Conservation (phyloP, 331 rosid species). For the Malus hybrid region DNA sequence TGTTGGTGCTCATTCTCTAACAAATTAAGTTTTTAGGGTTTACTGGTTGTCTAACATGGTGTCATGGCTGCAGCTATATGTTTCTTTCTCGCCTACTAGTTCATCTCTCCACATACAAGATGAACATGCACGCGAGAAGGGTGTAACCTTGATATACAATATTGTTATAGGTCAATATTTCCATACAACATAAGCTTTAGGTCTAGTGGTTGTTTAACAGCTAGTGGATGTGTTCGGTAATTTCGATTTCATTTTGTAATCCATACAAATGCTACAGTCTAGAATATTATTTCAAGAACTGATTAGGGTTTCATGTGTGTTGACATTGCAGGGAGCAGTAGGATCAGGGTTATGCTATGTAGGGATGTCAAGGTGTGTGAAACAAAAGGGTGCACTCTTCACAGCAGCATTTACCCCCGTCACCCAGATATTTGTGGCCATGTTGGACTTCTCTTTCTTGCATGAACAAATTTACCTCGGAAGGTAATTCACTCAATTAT, state of each 20-base stretch:
- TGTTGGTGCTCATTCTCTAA: background rate
- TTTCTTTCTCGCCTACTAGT: background rate
- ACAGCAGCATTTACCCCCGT: slow-evolving; percentile 75
- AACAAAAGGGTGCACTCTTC: slow-evolving; percentile 11
- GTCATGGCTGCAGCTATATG: background rate
- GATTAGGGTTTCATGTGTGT: background rate
- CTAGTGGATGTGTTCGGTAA: background rate
- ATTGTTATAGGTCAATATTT: background rate
- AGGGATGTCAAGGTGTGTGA: no score
- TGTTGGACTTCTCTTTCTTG: slow-evolving; percentile 51
- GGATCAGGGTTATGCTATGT: slow-evolving; percentile 47
- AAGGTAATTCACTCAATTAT: slow-evolving; percentile 35
- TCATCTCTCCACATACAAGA: no score
- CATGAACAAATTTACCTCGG: slow-evolving; percentile 73
- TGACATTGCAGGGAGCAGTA: slow-evolving; percentile 51
- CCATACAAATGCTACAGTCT: background rate
- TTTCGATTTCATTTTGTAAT: background rate
- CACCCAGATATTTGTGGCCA: slow-evolving; percentile 59
- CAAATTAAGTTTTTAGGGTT: background rate
- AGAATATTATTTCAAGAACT: background rate
- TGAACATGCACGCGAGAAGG: background rate
- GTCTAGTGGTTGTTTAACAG: background rate
- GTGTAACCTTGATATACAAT: background rate
- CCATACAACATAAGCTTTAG: background rate
- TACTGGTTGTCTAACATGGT: background rate